Base-by-base conservation (phyloP, 192 early-diverging fungal species). In the Rhizophagus sp. region DNA sequence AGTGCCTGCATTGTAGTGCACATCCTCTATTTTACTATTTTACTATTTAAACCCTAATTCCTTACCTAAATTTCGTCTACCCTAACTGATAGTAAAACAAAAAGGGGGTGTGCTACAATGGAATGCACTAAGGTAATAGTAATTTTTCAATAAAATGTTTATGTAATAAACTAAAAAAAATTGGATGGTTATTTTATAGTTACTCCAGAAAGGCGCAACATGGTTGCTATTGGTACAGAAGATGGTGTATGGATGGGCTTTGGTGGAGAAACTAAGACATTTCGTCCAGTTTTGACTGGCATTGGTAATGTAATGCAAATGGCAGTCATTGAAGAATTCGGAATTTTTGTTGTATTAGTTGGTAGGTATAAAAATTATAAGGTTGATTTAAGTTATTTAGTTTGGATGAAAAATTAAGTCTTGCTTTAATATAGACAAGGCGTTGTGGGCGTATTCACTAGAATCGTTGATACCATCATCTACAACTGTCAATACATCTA, bases 181-280 rank as follows among this genome's bases (percentile, higher is more conserved):
- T n/a, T 11, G 12, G 30, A 30, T 30, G 47, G 6, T 36, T 49
- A 72, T 13, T 34, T 70, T 57, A 39, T 39, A 34, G 49, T 83
- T 80, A 80, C 85, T 1, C 80, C 83, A 4, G 91, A 92, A 72
- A 89, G 90, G 71, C 88, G 89, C 65, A 87, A 89, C 8, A 81
- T 88, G 61, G 87, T 98, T 62, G 84, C 97, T 30, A 83, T 98
- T 70, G 97, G 94, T 33, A 93, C 96, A 1, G 96, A 98, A 79
- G 86, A 91, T 30, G 97, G 97, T 9, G 84, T 98, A 12, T 79
- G 78, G 78, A 79, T 79, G 68, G 78, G 78, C 22, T 97, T 91
- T 78, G 86, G 93, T 2, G 95, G 93, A 15, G 87, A 88, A 74
- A 84, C 87, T 11, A 85, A 85, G 52, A 89, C 67, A 52, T 79